Evolutionary conservation across 2,329 filamentous ascomycete species (phyloP), one percentile per base, ranked within the genome.

Genomic region (Fusarium sacchari): DNA sequence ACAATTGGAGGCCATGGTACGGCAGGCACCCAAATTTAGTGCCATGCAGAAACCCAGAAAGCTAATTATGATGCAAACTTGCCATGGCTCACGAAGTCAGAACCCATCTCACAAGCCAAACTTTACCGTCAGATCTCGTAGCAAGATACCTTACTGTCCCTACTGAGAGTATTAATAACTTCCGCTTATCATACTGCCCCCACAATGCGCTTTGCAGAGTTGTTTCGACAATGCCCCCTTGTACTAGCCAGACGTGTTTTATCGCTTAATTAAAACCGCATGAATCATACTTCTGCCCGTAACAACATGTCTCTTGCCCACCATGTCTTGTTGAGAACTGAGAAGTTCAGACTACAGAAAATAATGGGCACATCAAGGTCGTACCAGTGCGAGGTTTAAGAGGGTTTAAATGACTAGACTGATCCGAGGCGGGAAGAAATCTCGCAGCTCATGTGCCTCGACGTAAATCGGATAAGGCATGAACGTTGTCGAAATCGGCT

Each of bases 121-220:
- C 47, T 24, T 24, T 18, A 52, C 53, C 32, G 62, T 34, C 40
- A 43, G 62, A 18, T 57, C 68, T 61, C 56, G 67, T 67, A 52
- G 60, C 32, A 34, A 40, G 44, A 55, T 43, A 44, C n/a, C n/a
- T n/a, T n/a, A n/a, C 68, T 34, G 50, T 63, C 43, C 30, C 11
- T 34, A 30, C 61, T 46, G 32, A 55, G 32, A 55, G 30, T 39
- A 55, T 24, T 24, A 32, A 32, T 50, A 55, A 56, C 44, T 71
- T 52, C 30, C 37, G 24, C 67, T 56, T 69, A 60, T 39, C 42
- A 61, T 40, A 32, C 50, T 57, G 52, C 12, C 28, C 47, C 47
- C 42, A 40, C 43, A 42, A 47, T 24, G 40, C 20, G 26, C 20
- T 50, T 52, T 34, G n/a, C 47, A 49, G 47, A 44, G 50, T 24